Base-by-base conservation (phyloP, 2,329 filamentous ascomycete genomes). In the Colletotrichum tanaceti region DNA sequence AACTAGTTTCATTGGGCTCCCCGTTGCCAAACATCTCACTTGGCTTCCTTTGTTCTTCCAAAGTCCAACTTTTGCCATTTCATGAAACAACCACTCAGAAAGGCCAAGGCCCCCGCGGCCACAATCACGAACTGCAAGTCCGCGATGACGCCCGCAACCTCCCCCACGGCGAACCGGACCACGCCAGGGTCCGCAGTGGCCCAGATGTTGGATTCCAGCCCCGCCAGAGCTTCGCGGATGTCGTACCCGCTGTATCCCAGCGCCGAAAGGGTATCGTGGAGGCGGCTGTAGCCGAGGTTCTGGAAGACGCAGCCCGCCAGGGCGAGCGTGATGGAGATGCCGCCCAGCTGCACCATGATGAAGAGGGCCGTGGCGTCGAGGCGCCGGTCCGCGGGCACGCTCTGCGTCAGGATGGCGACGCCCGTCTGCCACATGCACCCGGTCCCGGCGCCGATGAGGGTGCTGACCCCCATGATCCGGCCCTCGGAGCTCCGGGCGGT, bases 321-420 rank as follows among this genome's bases (percentile, higher is more conserved):
- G 2, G 74, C 71, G 0, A 79, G 70, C 0, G 74, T 67, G 24
- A 76, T 24, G 5, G 76, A 73, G 10, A 75, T 72, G n/a, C 74
- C 65, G 5, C 73, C 75, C 55, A 79, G 73, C 72, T 78, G 76
- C 32, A 73, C 73, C 71, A 80, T 74, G 70, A 76, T 79, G 66
- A 77, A 76, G n/a, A 80, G 65, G 0, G 76, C 74, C 13, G 75
- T 70, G 50, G 73, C 73, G 65, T 80, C 78, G 7, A 77, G 64
- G 3, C 73, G 72, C 9, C 72, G 66, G 44, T 75, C 76, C 11
- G 74, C 74, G 0, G 65, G 65, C 32, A 68, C 65, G n/a, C n/a
- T 58, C 16, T 65, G 65, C 18, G 47, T 20, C 28, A 68, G 11
- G 14, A 79, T 73, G 49, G 74, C 75, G 7, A 76, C 72, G 7